phyloP scores from a whole-genome alignment of 768 basidiomycete species.

The Lactarius hatsudake region DNA sequence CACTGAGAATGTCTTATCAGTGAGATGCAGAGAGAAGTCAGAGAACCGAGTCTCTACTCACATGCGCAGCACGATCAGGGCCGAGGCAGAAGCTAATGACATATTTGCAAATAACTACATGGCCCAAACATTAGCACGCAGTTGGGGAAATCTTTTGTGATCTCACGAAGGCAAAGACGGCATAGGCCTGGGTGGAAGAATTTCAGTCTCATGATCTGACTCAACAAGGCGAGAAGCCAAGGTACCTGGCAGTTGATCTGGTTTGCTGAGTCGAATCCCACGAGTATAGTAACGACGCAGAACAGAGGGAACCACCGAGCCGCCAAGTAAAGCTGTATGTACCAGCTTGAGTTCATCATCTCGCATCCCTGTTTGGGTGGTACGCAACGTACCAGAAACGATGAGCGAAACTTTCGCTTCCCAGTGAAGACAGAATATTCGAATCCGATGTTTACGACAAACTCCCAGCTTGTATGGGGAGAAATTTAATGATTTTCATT shows the following conservation, averaged over 20 bases:
- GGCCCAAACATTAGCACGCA: neutral
- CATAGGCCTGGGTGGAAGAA: neutral
- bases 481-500: neutral
- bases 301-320: neutral
- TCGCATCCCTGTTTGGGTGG: neutral
- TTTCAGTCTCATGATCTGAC: neutral
- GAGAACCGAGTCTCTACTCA: neutral
- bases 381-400: neutral
- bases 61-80: slow-evolving; percentile 21
- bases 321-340: neutral
- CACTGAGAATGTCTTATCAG: neutral
- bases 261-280: neutral
- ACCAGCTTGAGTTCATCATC: neutral
- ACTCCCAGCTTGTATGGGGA: neutral
- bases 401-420: neutral
- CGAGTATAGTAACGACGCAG: neutral
- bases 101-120: slow-evolving; percentile 1
- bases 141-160: too few relatives aligned
- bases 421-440: neutral
- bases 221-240: neutral
- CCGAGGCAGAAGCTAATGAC: slow-evolving; percentile 10
- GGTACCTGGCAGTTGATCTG: neutral
- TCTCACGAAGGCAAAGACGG: neutral
- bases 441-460: neutral
- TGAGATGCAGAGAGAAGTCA: too few relatives aligned